Evolutionary conservation across 169 alveolate species (phyloP).

Genomic region (Theileria parva): DNA sequence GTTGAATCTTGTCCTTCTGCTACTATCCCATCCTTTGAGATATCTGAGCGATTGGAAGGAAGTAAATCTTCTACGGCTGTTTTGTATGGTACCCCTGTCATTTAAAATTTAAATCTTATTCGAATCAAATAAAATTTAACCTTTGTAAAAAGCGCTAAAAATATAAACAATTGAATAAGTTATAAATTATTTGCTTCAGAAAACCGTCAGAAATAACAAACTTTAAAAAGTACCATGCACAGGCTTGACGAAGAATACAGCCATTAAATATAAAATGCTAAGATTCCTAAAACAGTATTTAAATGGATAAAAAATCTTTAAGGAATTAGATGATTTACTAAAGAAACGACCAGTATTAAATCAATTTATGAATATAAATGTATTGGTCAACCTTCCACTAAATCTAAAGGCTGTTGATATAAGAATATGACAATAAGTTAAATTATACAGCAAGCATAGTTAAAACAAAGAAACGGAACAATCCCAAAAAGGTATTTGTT

Average conservation of each 20-base stretch:
- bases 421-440: not conserved
- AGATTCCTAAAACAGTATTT: not conserved
- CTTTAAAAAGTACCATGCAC: not conserved
- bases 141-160: not conserved
- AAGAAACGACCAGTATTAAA: not conserved
- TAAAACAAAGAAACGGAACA: not conserved
- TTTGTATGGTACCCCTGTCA: slow-evolving; percentile 6
- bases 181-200: not conserved
- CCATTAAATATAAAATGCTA: not conserved
- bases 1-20: slow-evolving; percentile 9
- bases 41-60: slow-evolving; percentile 4
- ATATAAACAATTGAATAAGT: not conserved
- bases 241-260: not conserved
- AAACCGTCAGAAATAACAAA: not conserved
- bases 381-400: slow-evolving; percentile 6
- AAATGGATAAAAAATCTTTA: not conserved
- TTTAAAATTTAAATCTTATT: slow-evolving; percentile 9
- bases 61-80: not conserved
- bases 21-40: not conserved
- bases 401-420: not conserved
- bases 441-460: not conserved
- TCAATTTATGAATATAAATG: not conserved
- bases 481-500: not conserved
- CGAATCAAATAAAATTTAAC: not conserved
- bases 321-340: not conserved